phyloP scores from a whole-genome alignment of 164 flowering plant genomes.

The Piper longum region DNA sequence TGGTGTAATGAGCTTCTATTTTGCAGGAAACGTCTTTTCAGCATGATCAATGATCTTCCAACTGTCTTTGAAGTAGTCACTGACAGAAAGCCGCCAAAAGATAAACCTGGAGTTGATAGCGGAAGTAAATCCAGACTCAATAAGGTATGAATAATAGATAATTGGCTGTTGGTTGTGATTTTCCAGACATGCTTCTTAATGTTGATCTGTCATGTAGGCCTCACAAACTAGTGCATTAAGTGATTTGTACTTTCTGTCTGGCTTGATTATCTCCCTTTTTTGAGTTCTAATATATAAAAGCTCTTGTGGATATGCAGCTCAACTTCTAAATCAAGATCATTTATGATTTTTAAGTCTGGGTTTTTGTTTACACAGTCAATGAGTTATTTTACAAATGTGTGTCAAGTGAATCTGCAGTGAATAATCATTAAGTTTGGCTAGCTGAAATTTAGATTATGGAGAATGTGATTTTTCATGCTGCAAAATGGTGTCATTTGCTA shows the following conservation, averaged over 20 bases:
- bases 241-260: too few species aligned
- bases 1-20: background rate
- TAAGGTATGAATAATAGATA: constrained; percentile 29
- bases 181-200: background rate
- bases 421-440: too few species aligned
- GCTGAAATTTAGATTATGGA: background rate
- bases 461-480: background rate
- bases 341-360: too few species aligned
- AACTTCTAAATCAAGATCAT: too few species aligned
- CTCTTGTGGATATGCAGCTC: too few species aligned
- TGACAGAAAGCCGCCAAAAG: constrained; percentile 48
- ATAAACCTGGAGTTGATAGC: constrained; percentile 58
- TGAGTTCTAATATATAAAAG: too few species aligned
- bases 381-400: too few species aligned
- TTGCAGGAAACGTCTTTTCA: constrained; percentile 71
- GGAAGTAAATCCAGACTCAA: constrained; percentile 63
- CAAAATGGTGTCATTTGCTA: background rate
- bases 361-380: too few species aligned
- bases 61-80: constrained; percentile 83
- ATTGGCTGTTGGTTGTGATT: background rate
- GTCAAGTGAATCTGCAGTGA: too few species aligned
- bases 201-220: background rate
- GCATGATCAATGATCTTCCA: constrained; percentile 74
- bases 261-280: too few species aligned
- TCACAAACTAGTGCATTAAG: background rate